Evolutionary conservation across 768 basidiomycete genomes (phyloP).

Genomic region (Dioszegia hungarica): DNA sequence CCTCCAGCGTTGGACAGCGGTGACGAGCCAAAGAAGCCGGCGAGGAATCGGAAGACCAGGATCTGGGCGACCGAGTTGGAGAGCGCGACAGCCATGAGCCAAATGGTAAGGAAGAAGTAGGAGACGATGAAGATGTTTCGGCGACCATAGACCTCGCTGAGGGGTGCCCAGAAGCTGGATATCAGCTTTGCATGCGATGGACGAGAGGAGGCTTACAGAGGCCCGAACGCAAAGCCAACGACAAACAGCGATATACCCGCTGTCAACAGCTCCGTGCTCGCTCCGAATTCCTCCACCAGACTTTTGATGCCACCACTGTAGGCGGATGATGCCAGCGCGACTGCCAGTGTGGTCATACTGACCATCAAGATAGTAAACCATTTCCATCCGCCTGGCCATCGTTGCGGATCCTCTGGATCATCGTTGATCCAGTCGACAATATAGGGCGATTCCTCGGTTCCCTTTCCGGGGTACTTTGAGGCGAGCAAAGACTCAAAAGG

Average conservation of each 20-base stretch:
- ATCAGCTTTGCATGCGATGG: constrained; percentile 49
- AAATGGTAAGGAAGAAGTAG: constrained; percentile 47
- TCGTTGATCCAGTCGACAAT: constrained; percentile 45
- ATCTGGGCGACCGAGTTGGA: constrained; percentile 48
- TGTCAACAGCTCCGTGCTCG: constrained; percentile 28
- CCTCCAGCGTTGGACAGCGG: constrained; percentile 51
- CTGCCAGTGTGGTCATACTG: constrained; percentile 38
- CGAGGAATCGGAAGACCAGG: constrained; percentile 50
- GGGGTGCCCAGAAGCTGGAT: constrained; percentile 49
- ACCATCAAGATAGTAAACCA: constrained; percentile 39
- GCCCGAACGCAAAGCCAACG: constrained; percentile 50
- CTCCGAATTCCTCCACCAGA: constrained; percentile 26
- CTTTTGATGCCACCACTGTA: constrained; percentile 32
- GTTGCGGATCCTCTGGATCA: constrained; percentile 46
- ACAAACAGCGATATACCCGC: constrained; percentile 48
- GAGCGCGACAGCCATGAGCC: constrained; percentile 46
- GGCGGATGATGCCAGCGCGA: constrained; percentile 39
- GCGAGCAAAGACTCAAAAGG: constrained; percentile 33
- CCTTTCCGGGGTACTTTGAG: constrained; percentile 38
- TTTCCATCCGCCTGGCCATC: constrained; percentile 36
- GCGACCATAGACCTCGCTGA: constrained; percentile 49
- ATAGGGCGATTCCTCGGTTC: constrained; percentile 43
- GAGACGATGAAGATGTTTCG: constrained; percentile 49
- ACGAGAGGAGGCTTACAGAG: constrained; percentile 17
- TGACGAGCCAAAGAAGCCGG: constrained; percentile 49